Conservation (phyloP, 1,284 basidiomycete species). For the Meira miltonrushii region DNA sequence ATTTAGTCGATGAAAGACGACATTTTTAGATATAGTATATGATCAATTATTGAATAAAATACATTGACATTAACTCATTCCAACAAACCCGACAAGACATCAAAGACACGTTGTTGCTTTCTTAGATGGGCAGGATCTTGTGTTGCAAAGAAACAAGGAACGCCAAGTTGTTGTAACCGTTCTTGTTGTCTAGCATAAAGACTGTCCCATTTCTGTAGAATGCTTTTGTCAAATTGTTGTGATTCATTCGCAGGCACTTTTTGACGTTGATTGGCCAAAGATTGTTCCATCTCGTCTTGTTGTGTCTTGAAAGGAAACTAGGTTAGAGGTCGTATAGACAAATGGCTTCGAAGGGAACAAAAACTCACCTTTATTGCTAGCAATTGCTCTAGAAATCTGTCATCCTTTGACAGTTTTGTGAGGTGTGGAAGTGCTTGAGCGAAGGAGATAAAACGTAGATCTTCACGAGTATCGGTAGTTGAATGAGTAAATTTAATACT, state of each 20-base stretch:
- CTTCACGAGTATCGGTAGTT: not conserved
- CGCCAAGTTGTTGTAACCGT: slow-evolving; percentile 3
- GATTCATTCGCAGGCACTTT: not conserved
- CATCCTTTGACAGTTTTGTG: slow-evolving; percentile 4
- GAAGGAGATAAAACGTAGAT: slow-evolving; percentile 4
- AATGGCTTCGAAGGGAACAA: too few species aligned
- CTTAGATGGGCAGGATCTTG: not conserved
- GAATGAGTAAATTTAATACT: not conserved
- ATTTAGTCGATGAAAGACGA: too few species aligned
- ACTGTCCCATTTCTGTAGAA: slow-evolving; percentile 1
- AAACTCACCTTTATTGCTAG: slow-evolving; percentile 4
- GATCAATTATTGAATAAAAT: too few species aligned
- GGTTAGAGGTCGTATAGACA: too few species aligned
- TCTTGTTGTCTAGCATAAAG: slow-evolving; percentile 6
- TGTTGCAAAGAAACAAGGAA: slow-evolving; percentile 7
- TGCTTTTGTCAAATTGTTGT: not conserved
- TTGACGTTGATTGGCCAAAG: not conserved
- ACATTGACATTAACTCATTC: not conserved
- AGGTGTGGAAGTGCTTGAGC: slow-evolving; percentile 9
- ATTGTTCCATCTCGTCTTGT: not conserved
- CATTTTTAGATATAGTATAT: too few species aligned
- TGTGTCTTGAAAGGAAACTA: not conserved
- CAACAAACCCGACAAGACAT: slow-evolving; percentile 1
- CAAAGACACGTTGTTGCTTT: slow-evolving; percentile 10
- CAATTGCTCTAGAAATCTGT: not conserved